Evolutionary conservation across 306 rosid species (phyloP).

Genomic region (Castanea crenata): DNA sequence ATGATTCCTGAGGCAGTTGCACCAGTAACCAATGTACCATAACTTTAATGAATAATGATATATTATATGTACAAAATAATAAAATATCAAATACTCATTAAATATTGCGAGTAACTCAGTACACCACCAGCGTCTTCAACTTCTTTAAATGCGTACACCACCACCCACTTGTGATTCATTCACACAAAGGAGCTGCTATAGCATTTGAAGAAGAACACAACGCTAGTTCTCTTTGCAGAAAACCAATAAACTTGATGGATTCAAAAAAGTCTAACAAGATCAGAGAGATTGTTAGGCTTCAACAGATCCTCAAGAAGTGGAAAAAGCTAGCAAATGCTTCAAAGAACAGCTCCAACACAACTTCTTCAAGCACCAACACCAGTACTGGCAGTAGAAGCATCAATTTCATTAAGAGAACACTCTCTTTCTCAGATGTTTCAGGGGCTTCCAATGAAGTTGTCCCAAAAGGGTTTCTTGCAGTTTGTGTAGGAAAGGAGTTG

Average conservation of each 20-base stretch:
- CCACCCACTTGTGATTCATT: slow-evolving; percentile 24
- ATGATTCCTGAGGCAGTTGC: slow-evolving; percentile 35
- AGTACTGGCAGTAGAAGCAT: slow-evolving; percentile 32
- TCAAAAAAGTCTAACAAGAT: slow-evolving; percentile 79
- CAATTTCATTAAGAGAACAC: slow-evolving; percentile 36
- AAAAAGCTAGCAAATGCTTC: slow-evolving; percentile 56
- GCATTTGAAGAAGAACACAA: not conserved
- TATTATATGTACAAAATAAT: not conserved
- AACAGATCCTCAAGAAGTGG: slow-evolving; percentile 86
- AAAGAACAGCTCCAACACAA: not conserved
- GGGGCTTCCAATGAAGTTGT: slow-evolving; percentile 23
- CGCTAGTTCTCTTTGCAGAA: not conserved
- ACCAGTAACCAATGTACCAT: slow-evolving; percentile 31
- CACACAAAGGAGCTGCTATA: too few species aligned
- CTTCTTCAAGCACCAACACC: not conserved
- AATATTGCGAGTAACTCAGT: not conserved
- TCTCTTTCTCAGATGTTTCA: slow-evolving; percentile 36
- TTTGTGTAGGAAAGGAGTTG: slow-evolving; percentile 75
- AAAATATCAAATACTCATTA: slow-evolving; percentile 12
- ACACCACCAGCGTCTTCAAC: slow-evolving; percentile 10
- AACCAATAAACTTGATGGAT: slow-evolving; percentile 36
- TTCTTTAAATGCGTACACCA: slow-evolving; percentile 40
- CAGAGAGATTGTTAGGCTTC: slow-evolving; percentile 85
- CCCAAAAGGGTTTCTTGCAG: slow-evolving; percentile 82
- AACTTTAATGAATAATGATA: slow-evolving; percentile 10